These are phyloP conservation scores for Colletotrichum melonis DNA, from an alignment of 2,329 filamentous ascomycete species.

Conservation along the genomic window DNA sequence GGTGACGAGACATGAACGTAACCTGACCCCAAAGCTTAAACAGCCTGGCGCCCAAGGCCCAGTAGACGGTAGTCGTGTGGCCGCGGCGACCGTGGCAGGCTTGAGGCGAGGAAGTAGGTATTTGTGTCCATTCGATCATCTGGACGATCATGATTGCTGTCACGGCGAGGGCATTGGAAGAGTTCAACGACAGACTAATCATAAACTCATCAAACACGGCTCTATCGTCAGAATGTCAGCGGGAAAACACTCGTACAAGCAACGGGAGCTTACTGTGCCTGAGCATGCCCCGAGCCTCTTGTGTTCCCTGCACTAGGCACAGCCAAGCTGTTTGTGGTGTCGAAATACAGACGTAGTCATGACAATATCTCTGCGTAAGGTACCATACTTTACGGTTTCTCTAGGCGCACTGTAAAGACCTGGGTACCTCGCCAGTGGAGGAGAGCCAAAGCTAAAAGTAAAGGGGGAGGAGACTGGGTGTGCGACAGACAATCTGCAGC, in stretches of 20 bases:
- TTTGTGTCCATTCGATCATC: too few species aligned
- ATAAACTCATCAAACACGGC: not conserved
- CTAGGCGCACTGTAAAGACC: not conserved
- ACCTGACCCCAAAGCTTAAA: slow-evolving; percentile 33
- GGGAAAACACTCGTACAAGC: not conserved
- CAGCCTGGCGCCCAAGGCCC: not conserved
- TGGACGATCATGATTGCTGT: not conserved
- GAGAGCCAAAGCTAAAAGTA: not conserved
- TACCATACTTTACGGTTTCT: not conserved
- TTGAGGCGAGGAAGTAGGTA: not conserved
- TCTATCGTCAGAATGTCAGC: not conserved
- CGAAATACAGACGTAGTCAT: slow-evolving; percentile 4
- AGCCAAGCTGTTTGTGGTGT: not conserved
- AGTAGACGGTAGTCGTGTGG: not conserved
- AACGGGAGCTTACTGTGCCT: not conserved
- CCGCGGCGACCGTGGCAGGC: not conserved
- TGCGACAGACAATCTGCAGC: slow-evolving; percentile 27
- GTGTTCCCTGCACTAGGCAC: not conserved
- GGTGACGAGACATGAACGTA: slow-evolving; percentile 10
- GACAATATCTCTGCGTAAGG: not conserved
- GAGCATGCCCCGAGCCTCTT: not conserved
- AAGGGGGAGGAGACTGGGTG: not conserved
- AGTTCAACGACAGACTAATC: not conserved
- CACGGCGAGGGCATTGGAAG: not conserved
- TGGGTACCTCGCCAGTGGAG: slow-evolving; percentile 8